phyloP scores from a whole-genome alignment of 768 basidiomycete species.

The Amanita subjunquillea region DNA sequence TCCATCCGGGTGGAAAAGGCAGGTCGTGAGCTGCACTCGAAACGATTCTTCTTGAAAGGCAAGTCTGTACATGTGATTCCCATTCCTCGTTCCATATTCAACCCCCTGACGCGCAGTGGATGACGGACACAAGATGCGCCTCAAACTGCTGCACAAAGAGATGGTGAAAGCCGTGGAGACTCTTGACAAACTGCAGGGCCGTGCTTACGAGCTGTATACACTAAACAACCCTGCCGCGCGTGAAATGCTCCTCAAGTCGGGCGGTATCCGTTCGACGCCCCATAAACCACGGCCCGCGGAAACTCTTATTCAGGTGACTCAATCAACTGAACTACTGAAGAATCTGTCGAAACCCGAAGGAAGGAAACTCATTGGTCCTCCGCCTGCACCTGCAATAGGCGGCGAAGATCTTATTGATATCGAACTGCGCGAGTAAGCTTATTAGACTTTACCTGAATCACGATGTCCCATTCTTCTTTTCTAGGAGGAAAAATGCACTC shows the following conservation, averaged over 20 bases:
- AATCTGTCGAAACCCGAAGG: not conserved
- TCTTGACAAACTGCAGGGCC: constrained; percentile 11
- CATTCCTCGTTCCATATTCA: not conserved
- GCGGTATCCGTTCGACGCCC: not conserved
- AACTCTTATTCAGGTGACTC: not conserved
- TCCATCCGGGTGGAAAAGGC: constrained; percentile 20
- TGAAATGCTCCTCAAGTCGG: not conserved
- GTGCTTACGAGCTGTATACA: constrained; percentile 10
- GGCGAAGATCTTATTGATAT: not conserved
- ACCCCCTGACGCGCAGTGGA: constrained; percentile 15
- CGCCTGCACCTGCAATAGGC: not conserved
- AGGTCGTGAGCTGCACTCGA: constrained; percentile 19
- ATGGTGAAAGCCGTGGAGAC: constrained; percentile 17
- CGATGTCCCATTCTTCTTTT: not conserved
- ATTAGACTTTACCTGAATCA: not conserved
- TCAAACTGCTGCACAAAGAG: constrained; percentile 16
- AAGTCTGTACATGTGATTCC: not conserved
- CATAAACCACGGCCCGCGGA: not conserved
- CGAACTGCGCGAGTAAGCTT: not conserved
- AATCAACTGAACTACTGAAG: not conserved
- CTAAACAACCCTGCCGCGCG: not conserved
- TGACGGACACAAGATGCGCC: constrained; percentile 17
- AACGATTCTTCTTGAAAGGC: constrained; percentile 10
- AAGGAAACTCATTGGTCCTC: not conserved
- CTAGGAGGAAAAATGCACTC: not conserved